Evolutionary conservation across 805 yeast species (phyloP), one percentile per base, ranked within the genome.

Genomic region (Zygoascus flipseniorum): DNA sequence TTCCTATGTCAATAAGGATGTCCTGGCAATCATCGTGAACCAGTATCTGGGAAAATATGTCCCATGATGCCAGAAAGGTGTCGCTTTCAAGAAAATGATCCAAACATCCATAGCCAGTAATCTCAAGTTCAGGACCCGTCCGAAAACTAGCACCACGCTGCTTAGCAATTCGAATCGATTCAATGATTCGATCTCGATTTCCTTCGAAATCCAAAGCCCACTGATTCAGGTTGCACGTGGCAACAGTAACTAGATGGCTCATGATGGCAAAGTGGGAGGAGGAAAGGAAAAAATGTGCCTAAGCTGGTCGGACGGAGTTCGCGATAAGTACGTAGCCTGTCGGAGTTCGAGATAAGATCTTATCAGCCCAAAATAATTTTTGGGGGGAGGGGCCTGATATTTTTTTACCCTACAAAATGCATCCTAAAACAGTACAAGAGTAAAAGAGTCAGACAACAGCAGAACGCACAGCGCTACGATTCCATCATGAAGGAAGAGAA

Each of bases 201-300:
- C 99, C 99, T 68, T 92, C 98, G 68, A 89, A 93, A 68, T 93
- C 99, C 52, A 93, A 75, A 0, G 99, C 97, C 99, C 99, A 93
- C 77, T 93, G 99, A 72, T 93, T 93, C 58, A 93, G 76, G 62
- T 90, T 89, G 70, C 98, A 92, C 1, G 98, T 90, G 1, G 98
- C 90, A 39, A 92, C 73, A 0, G 97, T 92, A 48, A 90, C 82
- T 54, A 85, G 77, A 52, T 88, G 93, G 0, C 95, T 90, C 97
- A 90, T 90, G 44, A 19, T 37, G 46, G 6, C 44, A 16, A 16
- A 37, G 42, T 37, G 42, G 18, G 42, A 16, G n/a, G 42, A 37
- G 42, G 4, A 8, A 14, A 14, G n/a, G 42, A 14, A 37, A 16
- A 37, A 32, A 16, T 4, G 42, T 8, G 42, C 28, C 28, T 6